Percentiles rank a stretch among this genome's conserved stretches.
These are phyloP conservation scores for Termitomyces bulborhizus DNA, from an alignment of 768 basidiomycete species.

Conservation along the genomic window DNA sequence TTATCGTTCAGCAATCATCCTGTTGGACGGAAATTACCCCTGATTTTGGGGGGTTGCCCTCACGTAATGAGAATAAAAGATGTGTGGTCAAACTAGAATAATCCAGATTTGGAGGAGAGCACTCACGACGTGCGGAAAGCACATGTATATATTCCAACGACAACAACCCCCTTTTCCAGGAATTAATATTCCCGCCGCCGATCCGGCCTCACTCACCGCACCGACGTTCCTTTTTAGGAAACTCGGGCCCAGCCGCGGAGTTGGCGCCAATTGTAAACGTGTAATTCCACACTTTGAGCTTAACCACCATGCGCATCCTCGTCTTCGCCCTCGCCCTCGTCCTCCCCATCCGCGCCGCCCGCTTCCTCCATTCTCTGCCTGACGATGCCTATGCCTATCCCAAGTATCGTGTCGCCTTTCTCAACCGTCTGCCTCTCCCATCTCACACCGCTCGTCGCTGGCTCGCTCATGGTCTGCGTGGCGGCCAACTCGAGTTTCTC, in stretches of 20 bases:
- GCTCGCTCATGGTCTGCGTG: conserved; percentile 65
- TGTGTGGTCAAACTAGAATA: conserved; percentile 18
- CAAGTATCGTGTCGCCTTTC: conserved; percentile 73
- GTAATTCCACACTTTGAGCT: background rate
- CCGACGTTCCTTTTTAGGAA: conserved; percentile 11
- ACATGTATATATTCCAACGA: conserved; percentile 22
- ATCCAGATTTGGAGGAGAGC: conserved; percentile 27
- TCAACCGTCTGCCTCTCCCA: conserved; percentile 69
- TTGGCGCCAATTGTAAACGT: conserved; percentile 4
- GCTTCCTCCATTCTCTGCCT: conserved; percentile 64
- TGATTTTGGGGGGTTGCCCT: conserved; percentile 48
- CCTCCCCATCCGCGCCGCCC: conserved; percentile 25
- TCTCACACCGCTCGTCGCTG: conserved; percentile 71
- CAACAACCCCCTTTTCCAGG: conserved; percentile 10
- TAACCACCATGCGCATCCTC: conserved; percentile 11
- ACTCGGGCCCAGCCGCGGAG: conserved; percentile 14
- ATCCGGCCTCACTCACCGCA: background rate
- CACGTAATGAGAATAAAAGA: conserved; percentile 43
- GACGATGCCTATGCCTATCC: conserved; percentile 80
- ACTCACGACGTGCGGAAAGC: conserved; percentile 21
- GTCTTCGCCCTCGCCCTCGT: conserved; percentile 20
- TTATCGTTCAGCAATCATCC: conserved; percentile 5
- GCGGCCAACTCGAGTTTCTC: conserved; percentile 75
- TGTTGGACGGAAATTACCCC: conserved; percentile 31
- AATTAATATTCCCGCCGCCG: conserved; percentile 14